phyloP scores from a whole-genome alignment of 2,329 filamentous ascomycete genomes.

The Aspergillus novofumigatus region DNA sequence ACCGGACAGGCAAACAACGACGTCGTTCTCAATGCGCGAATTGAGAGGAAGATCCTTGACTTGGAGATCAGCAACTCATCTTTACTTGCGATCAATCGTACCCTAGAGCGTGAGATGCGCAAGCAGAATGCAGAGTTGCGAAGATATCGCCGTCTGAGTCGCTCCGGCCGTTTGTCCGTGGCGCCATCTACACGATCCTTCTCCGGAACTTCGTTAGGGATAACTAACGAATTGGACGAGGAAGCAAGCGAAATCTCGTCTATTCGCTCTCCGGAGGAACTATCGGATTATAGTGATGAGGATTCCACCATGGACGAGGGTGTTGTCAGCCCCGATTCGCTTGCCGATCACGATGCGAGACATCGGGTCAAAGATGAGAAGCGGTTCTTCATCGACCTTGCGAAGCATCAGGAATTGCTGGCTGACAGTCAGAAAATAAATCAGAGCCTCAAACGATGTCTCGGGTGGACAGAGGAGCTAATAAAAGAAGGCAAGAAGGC shows the following conservation, averaged over 20 bases:
- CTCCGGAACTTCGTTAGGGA: slow-evolving; percentile 43
- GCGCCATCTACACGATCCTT: slow-evolving; percentile 45
- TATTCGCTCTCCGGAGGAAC: slow-evolving; percentile 27
- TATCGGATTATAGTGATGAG: slow-evolving; percentile 39
- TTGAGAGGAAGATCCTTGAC: slow-evolving; percentile 92
- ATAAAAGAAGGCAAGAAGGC: slow-evolving; percentile 87
- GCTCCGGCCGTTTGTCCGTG: slow-evolving; percentile 69
- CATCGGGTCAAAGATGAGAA: slow-evolving; percentile 74
- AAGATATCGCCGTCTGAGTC: slow-evolving; percentile 77
- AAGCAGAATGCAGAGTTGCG: slow-evolving; percentile 88
- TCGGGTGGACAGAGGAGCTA: slow-evolving; percentile 83
- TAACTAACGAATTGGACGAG: slow-evolving; percentile 43
- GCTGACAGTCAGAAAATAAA: slow-evolving; percentile 93
- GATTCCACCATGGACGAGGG: slow-evolving; percentile 37
- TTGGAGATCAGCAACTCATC: slow-evolving; percentile 96
- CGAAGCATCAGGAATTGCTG: slow-evolving; percentile 83
- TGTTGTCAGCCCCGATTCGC: slow-evolving; percentile 30
- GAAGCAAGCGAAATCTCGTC: slow-evolving; percentile 29
- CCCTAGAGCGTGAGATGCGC: slow-evolving; percentile 82
- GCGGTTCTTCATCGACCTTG: slow-evolving; percentile 76
- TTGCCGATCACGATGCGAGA: slow-evolving; percentile 39
- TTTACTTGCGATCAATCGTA: slow-evolving; percentile 89
- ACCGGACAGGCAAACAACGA: slow-evolving; percentile 61
- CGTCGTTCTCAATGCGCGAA: slow-evolving; percentile 77
- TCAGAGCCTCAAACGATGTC: slow-evolving; percentile 82